phyloP scores from a whole-genome alignment of 1,284 basidiomycete genomes.

The Thecaphora thlaspeos region DNA sequence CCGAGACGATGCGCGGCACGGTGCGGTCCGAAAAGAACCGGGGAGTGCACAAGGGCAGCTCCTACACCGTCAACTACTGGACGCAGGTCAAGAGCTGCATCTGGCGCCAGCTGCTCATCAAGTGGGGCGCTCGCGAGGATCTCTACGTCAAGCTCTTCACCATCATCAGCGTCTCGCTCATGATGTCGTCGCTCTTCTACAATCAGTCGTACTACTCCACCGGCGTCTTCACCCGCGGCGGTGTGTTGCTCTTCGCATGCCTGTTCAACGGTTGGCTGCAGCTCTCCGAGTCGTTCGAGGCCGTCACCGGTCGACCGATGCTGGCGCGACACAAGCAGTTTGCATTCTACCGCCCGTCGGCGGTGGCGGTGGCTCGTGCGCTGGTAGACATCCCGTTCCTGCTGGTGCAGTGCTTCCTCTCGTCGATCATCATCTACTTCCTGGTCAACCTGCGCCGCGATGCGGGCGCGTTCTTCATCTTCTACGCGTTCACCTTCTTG shows the following conservation, averaged over 20 bases:
- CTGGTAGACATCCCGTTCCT: constrained; percentile 59
- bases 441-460: constrained; percentile 24
- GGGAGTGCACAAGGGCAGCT: constrained; percentile 35
- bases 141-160: constrained; percentile 44
- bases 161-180: constrained; percentile 45
- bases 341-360: constrained; percentile 54
- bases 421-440: constrained; percentile 58
- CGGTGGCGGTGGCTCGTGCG: constrained; percentile 35
- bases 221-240: constrained; percentile 47
- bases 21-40: constrained; percentile 41
- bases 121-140: constrained; percentile 34
- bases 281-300: constrained; percentile 60
- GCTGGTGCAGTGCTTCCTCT: constrained; percentile 57
- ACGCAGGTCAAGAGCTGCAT: constrained; percentile 39
- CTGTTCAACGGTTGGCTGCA: constrained; percentile 57
- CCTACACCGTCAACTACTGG: constrained; percentile 43
- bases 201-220: constrained; percentile 30
- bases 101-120: constrained; percentile 43
- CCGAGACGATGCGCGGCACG: constrained; percentile 24
- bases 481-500: constrained; percentile 62
- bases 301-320: constrained; percentile 61
- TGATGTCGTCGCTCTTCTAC: constrained; percentile 43
- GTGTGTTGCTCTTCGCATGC: constrained; percentile 60
- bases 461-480: constrained; percentile 59
- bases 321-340: constrained; percentile 34